Conservation (phyloP, 257 asterid genomes). For the Coffea canephora region DNA sequence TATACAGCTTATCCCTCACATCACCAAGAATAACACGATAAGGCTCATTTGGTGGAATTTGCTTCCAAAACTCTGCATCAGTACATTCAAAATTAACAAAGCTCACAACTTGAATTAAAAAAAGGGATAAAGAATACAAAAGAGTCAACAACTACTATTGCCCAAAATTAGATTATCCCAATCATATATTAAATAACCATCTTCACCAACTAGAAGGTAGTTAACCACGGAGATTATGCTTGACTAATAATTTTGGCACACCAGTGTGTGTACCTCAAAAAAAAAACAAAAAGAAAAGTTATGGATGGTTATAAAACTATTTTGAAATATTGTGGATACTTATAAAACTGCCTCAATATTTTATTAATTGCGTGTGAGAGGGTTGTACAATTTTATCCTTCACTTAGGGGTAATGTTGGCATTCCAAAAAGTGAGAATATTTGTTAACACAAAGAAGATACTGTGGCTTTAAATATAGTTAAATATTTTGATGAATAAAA, state of each 20-base stretch:
- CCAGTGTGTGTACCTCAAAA: too few species aligned
- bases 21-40: constrained; percentile 91
- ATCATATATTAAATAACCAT: neutral
- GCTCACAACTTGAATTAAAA: neutral
- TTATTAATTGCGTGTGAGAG: too few species aligned
- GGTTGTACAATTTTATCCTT: too few species aligned
- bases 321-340: too few species aligned
- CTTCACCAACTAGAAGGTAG: neutral
- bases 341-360: too few species aligned
- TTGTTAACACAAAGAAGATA: too few species aligned
- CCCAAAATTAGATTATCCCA: neutral
- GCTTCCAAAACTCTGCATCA: constrained; percentile 89
- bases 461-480: too few species aligned
- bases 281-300: too few species aligned
- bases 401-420: too few species aligned
- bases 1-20: constrained; percentile 89
- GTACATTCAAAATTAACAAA: constrained; percentile 4
- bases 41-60: constrained; percentile 82
- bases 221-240: neutral
- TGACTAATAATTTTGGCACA: too few species aligned
- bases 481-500: neutral
- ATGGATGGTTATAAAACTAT: too few species aligned
- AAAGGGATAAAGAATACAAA: neutral
- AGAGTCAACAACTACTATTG: neutral
- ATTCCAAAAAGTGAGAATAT: too few species aligned